A percentile compares a stretch with the other conserved stretches of the same genome.
Evolutionary conservation across 2,329 filamentous ascomycete species (phyloP).

Genomic region (Aquanectria penicillioides): DNA sequence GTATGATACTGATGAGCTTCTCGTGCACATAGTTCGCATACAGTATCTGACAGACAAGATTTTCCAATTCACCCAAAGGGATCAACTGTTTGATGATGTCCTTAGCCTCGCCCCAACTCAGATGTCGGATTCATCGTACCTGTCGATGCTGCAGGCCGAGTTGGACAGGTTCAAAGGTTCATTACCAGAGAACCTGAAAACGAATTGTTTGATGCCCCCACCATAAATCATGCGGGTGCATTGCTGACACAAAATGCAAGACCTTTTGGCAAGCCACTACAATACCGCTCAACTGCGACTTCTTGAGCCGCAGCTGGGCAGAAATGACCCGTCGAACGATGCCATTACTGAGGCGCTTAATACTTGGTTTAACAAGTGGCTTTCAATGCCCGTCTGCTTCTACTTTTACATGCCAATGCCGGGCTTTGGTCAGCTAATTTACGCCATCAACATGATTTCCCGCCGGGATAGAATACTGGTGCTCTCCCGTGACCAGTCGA

Average conservation of each 20-base stretch:
- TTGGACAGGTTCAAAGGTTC: constrained; percentile 3
- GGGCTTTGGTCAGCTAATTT: constrained; percentile 11
- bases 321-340: not conserved
- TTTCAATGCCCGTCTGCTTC: constrained; percentile 13
- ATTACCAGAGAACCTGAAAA: not conserved
- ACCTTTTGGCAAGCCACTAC: constrained; percentile 18
- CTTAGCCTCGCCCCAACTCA: not conserved
- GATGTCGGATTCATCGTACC: not conserved
- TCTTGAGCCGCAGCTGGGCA: constrained; percentile 7
- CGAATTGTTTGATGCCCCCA: not conserved
- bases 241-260: not conserved
- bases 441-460: constrained; percentile 7
- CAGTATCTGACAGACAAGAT: constrained; percentile 21
- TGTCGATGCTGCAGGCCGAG: constrained; percentile 5
- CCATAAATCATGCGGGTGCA: not conserved
- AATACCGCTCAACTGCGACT: constrained; percentile 14
- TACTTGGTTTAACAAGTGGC: constrained; percentile 23
- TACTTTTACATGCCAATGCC: constrained; percentile 22
- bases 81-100: constrained; percentile 13
- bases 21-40: constrained; percentile 13
- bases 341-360: constrained; percentile 4
- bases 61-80: constrained; percentile 11
- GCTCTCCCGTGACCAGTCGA: not conserved
- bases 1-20: constrained; percentile 18
- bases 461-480: constrained; percentile 12